Conservation (phyloP, 2,329 filamentous ascomycete species). For the Colletotrichum godetiae region DNA sequence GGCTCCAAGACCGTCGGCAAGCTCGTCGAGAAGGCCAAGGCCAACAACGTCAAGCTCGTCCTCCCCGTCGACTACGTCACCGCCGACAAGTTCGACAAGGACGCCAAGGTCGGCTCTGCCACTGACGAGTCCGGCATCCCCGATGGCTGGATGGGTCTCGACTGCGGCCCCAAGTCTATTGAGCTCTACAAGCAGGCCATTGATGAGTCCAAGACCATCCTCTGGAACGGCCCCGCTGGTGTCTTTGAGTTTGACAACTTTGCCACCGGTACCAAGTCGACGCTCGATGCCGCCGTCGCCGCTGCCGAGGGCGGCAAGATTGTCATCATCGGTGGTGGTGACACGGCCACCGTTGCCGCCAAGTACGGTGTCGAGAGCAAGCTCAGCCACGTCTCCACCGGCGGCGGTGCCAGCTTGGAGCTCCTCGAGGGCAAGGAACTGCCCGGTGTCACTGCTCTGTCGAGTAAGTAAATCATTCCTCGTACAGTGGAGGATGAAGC, state of each 20-base stretch:
- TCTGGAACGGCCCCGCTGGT: slow-evolving; percentile 98
- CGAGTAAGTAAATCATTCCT: slow-evolving; percentile 69
- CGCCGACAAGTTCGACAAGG: slow-evolving; percentile 91
- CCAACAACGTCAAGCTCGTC: slow-evolving; percentile 94
- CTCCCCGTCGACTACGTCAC: slow-evolving; percentile 96
- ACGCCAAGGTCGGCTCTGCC: slow-evolving; percentile 84
- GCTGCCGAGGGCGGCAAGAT: slow-evolving; percentile 88
- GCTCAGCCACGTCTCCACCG: slow-evolving; percentile 97
- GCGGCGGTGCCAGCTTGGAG: slow-evolving; percentile 94
- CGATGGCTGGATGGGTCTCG: slow-evolving; percentile 97
- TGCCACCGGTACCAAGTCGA: slow-evolving; percentile 90
- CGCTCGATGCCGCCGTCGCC: slow-evolving; percentile 86
- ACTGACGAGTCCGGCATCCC: slow-evolving; percentile 91
- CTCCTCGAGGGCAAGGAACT: slow-evolving; percentile 98
- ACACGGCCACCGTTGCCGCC: slow-evolving; percentile 96
- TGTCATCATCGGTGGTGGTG: slow-evolving; percentile 98
- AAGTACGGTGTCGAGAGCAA: slow-evolving; percentile 98
- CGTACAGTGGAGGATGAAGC: slow-evolving; percentile 6
- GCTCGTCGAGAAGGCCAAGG: slow-evolving; percentile 95
- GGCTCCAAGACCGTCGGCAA: slow-evolving; percentile 91
- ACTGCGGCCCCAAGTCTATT: slow-evolving; percentile 90
- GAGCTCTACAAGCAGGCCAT: slow-evolving; percentile 92
- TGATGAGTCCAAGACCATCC: slow-evolving; percentile 89
- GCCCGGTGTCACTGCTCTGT: slow-evolving; percentile 92
- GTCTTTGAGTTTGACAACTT: slow-evolving; percentile 99